Evolutionary conservation across 495 filamentous ascomycete species (phyloP).

Genomic region (Neurospora pannonica): DNA sequence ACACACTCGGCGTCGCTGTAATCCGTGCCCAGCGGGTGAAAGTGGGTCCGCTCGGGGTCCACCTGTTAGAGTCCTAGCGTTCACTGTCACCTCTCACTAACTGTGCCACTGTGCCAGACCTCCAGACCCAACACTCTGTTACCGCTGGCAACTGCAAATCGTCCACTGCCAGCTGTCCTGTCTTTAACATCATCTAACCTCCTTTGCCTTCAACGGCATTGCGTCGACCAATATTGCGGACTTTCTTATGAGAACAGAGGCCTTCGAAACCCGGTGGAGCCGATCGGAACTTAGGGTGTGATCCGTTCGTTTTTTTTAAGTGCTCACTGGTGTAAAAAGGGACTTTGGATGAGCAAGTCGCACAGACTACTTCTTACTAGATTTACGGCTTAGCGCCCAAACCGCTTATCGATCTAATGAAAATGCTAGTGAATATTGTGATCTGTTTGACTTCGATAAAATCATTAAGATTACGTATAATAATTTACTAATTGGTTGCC

Average conservation of each 20-base stretch:
- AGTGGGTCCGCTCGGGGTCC: background rate
- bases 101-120: background rate
- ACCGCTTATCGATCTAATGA: no score
- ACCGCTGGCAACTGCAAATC: background rate
- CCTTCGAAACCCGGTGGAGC: background rate
- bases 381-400: no score
- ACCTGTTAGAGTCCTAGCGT: background rate
- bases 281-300: background rate
- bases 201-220: background rate
- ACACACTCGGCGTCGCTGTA: background rate
- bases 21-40: background rate
- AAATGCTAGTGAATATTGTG: no score
- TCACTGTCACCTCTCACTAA: background rate
- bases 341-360: no score
- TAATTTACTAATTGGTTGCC: no score
- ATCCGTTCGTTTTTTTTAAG: no score
- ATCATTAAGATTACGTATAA: no score
- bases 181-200: background rate
- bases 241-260: background rate
- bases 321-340: no score
- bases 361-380: constrained; percentile 7
- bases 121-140: background rate
- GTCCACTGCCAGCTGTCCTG: background rate
- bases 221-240: background rate
- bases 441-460: no score